Evolutionary conservation across 192 early-diverging fungal species (phyloP), one percentile per base, ranked within the genome.

Genomic region (Chytriomyces sp.): DNA sequence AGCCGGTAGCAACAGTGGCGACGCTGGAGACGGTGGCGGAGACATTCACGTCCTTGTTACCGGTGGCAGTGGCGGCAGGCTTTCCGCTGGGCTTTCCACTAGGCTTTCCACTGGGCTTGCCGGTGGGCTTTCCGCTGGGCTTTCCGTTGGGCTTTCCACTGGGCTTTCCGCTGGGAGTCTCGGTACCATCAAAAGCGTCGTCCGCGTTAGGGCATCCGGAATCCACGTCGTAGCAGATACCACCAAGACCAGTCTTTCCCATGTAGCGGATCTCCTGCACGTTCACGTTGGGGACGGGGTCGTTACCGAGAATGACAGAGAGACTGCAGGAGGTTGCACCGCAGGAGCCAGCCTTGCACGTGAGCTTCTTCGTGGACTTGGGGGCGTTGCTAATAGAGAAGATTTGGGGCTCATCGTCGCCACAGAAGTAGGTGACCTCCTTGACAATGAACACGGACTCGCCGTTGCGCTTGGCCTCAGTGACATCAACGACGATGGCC

Each of bases 241-340:
- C 59, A 7, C 59, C 59, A 32, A 60, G 4, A 10, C 28, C 59
- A 34, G 30, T 4, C 5, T 26, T 10, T 34, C 59, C 59, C 59
- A 60, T 36, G 59, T 60, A 60, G 7, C 30, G 6, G 37, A 60
- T 34, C 32, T 60, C 32, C 32, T 60, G 59, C 6, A 60, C 37
- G 32, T 60, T 60, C 12, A 60, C 32, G 22, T 60, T 60, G 19
- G 8, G 28, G 37, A 60, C 37, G 4, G 59, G 59, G 22, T 60
- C 59, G 5, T 26, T 4, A 6, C 32, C 28, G 30, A 5, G 8
- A 17, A 36, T 5, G 31, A 60, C 32, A 60, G 37, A 6, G 31
- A 60, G 37, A 34, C 6, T 33, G 54, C 54, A 55, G 6, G 7
- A 4, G 6, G 17, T 5, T 10, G 4, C 32, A 33, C 4, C 31